Percentiles rank a stretch among this genome's conserved stretches.
Conservation (phyloP, 495 filamentous ascomycete genomes). For the Pyronema domesticum region DNA sequence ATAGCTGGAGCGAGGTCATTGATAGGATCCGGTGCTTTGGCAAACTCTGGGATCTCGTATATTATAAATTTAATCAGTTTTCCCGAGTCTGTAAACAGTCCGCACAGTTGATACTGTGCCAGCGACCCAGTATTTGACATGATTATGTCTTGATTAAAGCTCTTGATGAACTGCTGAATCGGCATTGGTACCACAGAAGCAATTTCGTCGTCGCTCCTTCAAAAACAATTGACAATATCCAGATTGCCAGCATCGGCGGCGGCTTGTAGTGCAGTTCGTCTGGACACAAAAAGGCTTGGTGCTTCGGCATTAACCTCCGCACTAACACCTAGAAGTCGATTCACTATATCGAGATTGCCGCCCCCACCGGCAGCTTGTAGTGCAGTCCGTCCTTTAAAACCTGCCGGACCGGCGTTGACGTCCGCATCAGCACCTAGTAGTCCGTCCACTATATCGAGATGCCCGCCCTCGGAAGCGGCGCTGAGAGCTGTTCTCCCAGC, state of each 20-base stretch:
- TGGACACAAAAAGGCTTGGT: neutral
- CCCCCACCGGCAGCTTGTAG: conserved; percentile 4
- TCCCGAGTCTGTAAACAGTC: too few species aligned
- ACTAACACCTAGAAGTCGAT: conserved; percentile 6
- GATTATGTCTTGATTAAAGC: too few species aligned
- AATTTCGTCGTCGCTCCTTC: too few species aligned
- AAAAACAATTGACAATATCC: conserved; percentile 4
- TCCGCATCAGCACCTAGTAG: conserved; percentile 14
- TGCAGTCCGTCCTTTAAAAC: conserved; percentile 5
- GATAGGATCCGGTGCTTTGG: too few species aligned
- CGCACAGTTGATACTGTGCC: too few species aligned
- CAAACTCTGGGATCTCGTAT: too few species aligned
- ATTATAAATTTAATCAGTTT: too few species aligned
- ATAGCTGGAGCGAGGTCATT: too few species aligned
- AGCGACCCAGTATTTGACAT: too few species aligned
- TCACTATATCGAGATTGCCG: conserved; percentile 4
- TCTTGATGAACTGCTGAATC: too few species aligned
- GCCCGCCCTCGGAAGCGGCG: conserved; percentile 12
- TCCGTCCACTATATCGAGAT: conserved; percentile 10
- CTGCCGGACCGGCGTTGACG: conserved; percentile 11
- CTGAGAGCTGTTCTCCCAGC: conserved; percentile 17
- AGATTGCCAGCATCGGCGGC: conserved; percentile 7
- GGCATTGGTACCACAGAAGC: too few species aligned
- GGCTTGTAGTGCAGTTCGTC: conserved; percentile 14
- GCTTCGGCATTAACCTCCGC: conserved; percentile 10